Conservation (phyloP, 139 green algal genomes). For the Tetraselmis chui region DNA sequence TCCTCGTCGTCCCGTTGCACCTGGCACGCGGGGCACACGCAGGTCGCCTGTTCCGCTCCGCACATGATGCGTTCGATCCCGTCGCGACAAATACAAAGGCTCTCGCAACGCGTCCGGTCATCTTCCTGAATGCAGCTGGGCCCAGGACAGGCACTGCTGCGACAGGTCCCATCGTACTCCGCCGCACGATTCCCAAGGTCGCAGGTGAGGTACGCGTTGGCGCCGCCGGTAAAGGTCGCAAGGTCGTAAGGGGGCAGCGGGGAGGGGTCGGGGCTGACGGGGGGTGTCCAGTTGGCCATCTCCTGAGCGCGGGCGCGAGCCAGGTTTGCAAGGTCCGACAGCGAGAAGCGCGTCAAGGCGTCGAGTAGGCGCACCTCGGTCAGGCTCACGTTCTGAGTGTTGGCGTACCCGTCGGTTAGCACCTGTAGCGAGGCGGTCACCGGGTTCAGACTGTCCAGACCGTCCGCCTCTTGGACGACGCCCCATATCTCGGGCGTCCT, state of each 20-base stretch:
- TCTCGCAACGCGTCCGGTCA: not conserved
- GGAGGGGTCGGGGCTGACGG: not conserved
- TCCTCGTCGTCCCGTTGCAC: not conserved
- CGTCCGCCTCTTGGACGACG: not conserved
- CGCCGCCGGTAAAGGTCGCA: constrained; percentile 35
- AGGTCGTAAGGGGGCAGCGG: constrained; percentile 33
- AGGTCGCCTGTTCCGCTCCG: not conserved
- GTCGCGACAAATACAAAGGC: not conserved
- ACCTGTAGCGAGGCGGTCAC: not conserved
- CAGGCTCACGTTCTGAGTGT: not conserved
- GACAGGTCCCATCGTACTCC: constrained; percentile 49
- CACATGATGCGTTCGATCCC: not conserved
- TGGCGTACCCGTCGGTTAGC: not conserved
- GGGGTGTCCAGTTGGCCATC: not conserved
- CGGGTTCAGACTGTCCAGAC: not conserved
- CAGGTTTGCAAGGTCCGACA: not conserved
- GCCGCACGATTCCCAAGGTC: constrained; percentile 29
- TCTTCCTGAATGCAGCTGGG: not conserved
- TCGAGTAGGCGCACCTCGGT: not conserved
- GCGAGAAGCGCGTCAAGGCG: not conserved
- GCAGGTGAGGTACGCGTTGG: constrained; percentile 42
- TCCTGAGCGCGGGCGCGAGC: not conserved
- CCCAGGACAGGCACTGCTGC: constrained; percentile 11
- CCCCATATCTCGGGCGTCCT: not conserved
- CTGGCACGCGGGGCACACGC: not conserved